phyloP scores from a whole-genome alignment of 495 filamentous ascomycete genomes.

The Podospora tetraspora region DNA sequence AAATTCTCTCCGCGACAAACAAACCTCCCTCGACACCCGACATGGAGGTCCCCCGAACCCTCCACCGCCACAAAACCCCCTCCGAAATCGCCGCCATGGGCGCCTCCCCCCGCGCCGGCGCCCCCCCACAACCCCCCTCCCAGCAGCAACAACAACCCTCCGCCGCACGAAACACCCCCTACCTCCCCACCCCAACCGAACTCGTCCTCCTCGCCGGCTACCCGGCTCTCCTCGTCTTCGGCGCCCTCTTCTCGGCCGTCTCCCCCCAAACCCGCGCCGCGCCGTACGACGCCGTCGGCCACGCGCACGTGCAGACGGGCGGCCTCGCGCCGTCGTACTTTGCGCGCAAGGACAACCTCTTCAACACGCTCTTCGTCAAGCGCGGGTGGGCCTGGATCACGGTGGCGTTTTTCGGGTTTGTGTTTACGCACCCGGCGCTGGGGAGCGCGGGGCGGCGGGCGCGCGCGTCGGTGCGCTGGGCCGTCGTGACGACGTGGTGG shows the following conservation, averaged over 20 bases:
- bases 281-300: constrained; percentile 50
- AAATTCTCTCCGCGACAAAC: background rate
- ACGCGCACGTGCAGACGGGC: constrained; percentile 50
- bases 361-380: constrained; percentile 92
- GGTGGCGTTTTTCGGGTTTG: constrained; percentile 54
- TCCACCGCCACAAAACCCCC: constrained; percentile 12
- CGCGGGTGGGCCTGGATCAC: constrained; percentile 90
- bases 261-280: constrained; percentile 61
- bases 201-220: constrained; percentile 60
- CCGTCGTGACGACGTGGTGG: constrained; percentile 68
- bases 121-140: background rate
- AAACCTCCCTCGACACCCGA: background rate
- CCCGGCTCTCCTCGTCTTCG: constrained; percentile 69
- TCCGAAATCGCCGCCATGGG: constrained; percentile 8
- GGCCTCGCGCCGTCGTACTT: constrained; percentile 75
- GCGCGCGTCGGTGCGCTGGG: constrained; percentile 60
- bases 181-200: constrained; percentile 59
- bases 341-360: constrained; percentile 81
- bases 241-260: constrained; percentile 71
- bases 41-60: constrained; percentile 13
- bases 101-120: background rate
- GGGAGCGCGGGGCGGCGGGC: constrained; percentile 30
- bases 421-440: constrained; percentile 53
- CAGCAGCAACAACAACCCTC: background rate
- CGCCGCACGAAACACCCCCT: constrained; percentile 37